These are phyloP conservation scores for Pichia rugopelliculosa DNA, from an alignment of 805 yeast genomes.

Conservation along the genomic window DNA sequence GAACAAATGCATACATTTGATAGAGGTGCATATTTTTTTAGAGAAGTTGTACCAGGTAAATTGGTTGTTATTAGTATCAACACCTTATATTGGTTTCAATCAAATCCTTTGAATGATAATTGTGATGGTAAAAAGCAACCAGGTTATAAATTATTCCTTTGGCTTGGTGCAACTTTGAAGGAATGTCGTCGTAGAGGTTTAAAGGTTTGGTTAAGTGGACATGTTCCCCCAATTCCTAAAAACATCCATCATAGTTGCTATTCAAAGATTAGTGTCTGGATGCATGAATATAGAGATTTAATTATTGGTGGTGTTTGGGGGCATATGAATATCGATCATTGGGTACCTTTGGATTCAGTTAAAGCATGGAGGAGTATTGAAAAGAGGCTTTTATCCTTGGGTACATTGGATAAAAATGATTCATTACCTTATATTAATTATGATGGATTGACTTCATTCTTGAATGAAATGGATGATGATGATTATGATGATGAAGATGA, in stretches of 20 bases:
- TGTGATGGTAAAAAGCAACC: slow-evolving; percentile 71
- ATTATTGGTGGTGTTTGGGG: slow-evolving; percentile 81
- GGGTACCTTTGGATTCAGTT: slow-evolving; percentile 65
- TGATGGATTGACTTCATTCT: slow-evolving; percentile 22
- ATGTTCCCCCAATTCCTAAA: slow-evolving; percentile 80
- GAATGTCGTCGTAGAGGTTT: slow-evolving; percentile 66
- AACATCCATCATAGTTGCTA: slow-evolving; percentile 69
- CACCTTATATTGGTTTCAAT: slow-evolving; percentile 65
- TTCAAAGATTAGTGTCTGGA: slow-evolving; percentile 72
- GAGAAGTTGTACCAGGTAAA: slow-evolving; percentile 72
- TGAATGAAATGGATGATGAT: slow-evolving; percentile 11
- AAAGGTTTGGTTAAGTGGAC: slow-evolving; percentile 86
- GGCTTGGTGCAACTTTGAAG: slow-evolving; percentile 70
- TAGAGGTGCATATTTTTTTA: slow-evolving; percentile 66
- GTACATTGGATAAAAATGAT: slow-evolving; percentile 21
- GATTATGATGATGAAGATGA: slow-evolving; percentile 15
- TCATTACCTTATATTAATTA: slow-evolving; percentile 12
- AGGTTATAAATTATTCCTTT: slow-evolving; percentile 66
- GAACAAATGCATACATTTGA: slow-evolving; percentile 70
- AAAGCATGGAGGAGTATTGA: slow-evolving; percentile 53
- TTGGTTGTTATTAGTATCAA: slow-evolving; percentile 75
- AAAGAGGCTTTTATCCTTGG: slow-evolving; percentile 14
- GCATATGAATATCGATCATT: slow-evolving; percentile 87
- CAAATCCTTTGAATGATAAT: slow-evolving; percentile 76
- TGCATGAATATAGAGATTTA: slow-evolving; percentile 75